Evolutionary conservation across 164 flowering plant genomes (phyloP).

Genomic region (Piper longum): DNA sequence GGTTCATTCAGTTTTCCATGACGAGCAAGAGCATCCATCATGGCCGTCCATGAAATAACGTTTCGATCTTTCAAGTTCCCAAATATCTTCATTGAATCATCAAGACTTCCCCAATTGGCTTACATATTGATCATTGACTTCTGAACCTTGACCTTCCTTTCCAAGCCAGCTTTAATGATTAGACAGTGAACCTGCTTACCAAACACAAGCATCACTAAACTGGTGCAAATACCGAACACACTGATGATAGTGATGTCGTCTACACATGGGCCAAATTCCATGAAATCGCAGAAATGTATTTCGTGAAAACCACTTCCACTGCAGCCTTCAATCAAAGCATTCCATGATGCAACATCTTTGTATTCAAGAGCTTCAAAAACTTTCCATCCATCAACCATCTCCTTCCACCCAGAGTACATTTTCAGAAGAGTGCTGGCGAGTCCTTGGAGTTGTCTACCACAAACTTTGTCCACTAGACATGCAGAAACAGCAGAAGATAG

Average conservation of each 20-base stretch:
- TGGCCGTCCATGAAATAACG: conserved; percentile 15
- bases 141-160: conserved; percentile 2
- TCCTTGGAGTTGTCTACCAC: conserved; percentile 10
- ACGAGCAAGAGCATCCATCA: conserved; percentile 16
- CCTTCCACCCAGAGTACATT: conserved; percentile 11
- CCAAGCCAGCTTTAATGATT: conserved; percentile 7
- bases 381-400: conserved; percentile 8
- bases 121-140: conserved; percentile 19
- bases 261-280: conserved; percentile 6
- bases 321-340: conserved; percentile 15
- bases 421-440: conserved; percentile 11
- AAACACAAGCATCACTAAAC: conserved; percentile 11
- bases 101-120: conserved; percentile 15
- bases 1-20: conserved; percentile 15
- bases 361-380: conserved; percentile 6
- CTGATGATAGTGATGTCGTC: conserved; percentile 15
- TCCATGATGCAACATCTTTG: conserved; percentile 18
- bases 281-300: conserved; percentile 7
- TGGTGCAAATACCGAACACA: conserved; percentile 9
- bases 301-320: conserved; percentile 9
- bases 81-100: conserved; percentile 12
- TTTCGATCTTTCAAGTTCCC: conserved; percentile 6
- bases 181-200: conserved; percentile 12
- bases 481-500: conserved; percentile 8
- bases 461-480: conserved; percentile 6